Conservation (phyloP, 2,329 filamentous ascomycete species). For the Knoxdaviesia proteae region DNA sequence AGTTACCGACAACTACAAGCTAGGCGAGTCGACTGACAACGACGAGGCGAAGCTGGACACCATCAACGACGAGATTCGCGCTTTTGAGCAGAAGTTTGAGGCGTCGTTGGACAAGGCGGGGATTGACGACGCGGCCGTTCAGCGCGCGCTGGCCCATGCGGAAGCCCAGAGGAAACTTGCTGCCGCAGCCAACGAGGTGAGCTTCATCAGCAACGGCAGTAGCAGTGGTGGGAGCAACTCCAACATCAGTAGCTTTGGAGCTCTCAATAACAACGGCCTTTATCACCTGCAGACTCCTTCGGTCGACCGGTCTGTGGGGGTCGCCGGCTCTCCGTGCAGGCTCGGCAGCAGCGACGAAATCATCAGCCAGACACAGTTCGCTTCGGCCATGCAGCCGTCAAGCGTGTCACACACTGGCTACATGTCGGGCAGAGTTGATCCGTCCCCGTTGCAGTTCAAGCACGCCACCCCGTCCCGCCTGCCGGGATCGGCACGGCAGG, state of each 20-base stretch:
- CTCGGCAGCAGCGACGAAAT: too few relatives aligned
- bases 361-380: neutral
- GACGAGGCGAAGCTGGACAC: constrained; percentile 29
- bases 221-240: neutral
- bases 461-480: neutral
- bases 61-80: constrained; percentile 19
- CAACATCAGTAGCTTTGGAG: neutral
- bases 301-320: too few relatives aligned
- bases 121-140: constrained; percentile 1
- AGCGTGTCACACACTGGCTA: neutral
- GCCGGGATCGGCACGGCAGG: neutral
- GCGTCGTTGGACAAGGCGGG: neutral
- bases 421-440: neutral
- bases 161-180: too few relatives aligned
- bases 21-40: constrained; percentile 27
- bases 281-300: too few relatives aligned
- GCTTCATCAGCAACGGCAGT: too few relatives aligned
- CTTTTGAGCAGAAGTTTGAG: constrained; percentile 2
- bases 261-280: too few relatives aligned
- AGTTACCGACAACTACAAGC: constrained; percentile 27
- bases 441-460: neutral
- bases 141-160: neutral
- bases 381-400: constrained; percentile 1
- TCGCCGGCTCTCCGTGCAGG: too few relatives aligned
- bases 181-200: too few relatives aligned